Evolutionary conservation across 202 grass and related monocot genomes (phyloP).

Genomic region (Dendrocalamus latiflorus): DNA sequence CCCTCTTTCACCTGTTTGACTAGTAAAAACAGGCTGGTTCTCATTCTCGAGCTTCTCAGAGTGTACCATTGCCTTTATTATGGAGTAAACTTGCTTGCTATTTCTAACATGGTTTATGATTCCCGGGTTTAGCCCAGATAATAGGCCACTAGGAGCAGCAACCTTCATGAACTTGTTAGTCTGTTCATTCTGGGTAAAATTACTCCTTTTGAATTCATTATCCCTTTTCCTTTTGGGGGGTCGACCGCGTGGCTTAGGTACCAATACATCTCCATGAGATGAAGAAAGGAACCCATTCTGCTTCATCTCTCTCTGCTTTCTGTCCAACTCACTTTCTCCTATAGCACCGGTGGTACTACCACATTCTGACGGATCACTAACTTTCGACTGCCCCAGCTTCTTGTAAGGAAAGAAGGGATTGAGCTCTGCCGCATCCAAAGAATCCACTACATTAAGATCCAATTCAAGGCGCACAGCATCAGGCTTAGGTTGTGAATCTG

Average conservation of each 20-base stretch:
- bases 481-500: slow-evolving; percentile 17
- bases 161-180: slow-evolving; percentile 59
- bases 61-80: slow-evolving; percentile 86
- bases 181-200: slow-evolving; percentile 54
- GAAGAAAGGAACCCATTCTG: slow-evolving; percentile 96
- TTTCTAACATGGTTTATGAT: slow-evolving; percentile 99
- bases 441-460: slow-evolving; percentile 61
- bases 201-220: slow-evolving; percentile 41
- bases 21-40: slow-evolving; percentile 16
- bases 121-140: slow-evolving; percentile 91
- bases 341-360: slow-evolving; percentile 68
- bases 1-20: slow-evolving; percentile 37
- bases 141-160: slow-evolving; percentile 84
- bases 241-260: slow-evolving; percentile 51
- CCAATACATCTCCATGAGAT: slow-evolving; percentile 45
- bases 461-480: slow-evolving; percentile 39
- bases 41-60: slow-evolving; percentile 61
- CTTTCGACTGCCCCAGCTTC: slow-evolving; percentile 48
- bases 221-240: slow-evolving; percentile 67
- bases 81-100: slow-evolving; percentile 96
- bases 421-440: slow-evolving; percentile 45
- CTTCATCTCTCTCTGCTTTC: slow-evolving; percentile 94
- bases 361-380: slow-evolving; percentile 62
- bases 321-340: slow-evolving; percentile 65
- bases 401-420: slow-evolving; percentile 91